phyloP scores from a whole-genome alignment of 345 rosid species.

The Murraya koenigii region DNA sequence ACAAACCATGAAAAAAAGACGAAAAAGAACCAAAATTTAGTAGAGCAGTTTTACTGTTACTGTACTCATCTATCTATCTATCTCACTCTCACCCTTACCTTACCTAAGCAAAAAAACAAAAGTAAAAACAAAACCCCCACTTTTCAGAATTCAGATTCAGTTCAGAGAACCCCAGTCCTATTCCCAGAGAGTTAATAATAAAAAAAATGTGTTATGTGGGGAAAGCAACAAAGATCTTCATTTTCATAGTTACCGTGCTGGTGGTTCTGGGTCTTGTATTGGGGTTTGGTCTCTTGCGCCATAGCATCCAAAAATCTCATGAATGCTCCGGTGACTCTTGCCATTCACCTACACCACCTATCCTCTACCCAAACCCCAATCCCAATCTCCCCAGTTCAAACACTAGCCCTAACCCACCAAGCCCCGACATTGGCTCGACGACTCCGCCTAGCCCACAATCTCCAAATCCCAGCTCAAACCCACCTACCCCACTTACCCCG shows the following conservation, averaged over 20 bases:
- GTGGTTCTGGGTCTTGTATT: slow-evolving; percentile 67
- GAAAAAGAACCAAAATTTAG: slow-evolving; percentile 16
- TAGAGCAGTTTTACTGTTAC: no score
- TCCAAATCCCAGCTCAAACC: slow-evolving; percentile 21
- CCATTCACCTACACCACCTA: slow-evolving; percentile 43
- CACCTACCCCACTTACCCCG: slow-evolving; percentile 33
- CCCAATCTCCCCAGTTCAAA: neutral
- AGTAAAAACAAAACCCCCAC: neutral
- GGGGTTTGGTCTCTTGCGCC: slow-evolving; percentile 67
- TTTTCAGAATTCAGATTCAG: slow-evolving; percentile 20
- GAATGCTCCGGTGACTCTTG: slow-evolving; percentile 61
- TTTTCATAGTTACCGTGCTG: slow-evolving; percentile 72
- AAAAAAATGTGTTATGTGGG: slow-evolving; percentile 81
- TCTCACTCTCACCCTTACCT: no score
- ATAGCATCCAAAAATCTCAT: slow-evolving; percentile 34
- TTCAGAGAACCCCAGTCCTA: neutral
- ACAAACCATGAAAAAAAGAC: slow-evolving; percentile 27
- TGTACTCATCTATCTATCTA: no score
- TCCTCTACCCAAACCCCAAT: slow-evolving; percentile 37
- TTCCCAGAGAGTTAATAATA: neutral
- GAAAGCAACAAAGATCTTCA: slow-evolving; percentile 98
- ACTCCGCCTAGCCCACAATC: slow-evolving; percentile 27
- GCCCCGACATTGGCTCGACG: slow-evolving; percentile 25
- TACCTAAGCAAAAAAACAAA: neutral
- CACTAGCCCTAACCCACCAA: slow-evolving; percentile 23